These are phyloP conservation scores for Lactarius tabidus DNA, from an alignment of 768 basidiomycete species.

Conservation along the genomic window DNA sequence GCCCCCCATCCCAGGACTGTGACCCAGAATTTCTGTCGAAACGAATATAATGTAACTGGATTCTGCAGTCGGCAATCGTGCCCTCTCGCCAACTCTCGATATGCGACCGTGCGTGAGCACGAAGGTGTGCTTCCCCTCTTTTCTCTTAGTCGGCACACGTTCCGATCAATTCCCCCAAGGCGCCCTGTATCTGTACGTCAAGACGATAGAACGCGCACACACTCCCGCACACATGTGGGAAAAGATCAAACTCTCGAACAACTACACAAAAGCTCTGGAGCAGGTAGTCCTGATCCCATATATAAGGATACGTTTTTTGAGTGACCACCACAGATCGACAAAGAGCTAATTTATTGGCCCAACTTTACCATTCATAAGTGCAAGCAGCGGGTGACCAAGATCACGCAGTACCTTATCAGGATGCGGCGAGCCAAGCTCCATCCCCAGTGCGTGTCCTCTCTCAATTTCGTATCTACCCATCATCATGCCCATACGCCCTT, in stretches of 20 bases:
- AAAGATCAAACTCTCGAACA: slow-evolving; percentile 84
- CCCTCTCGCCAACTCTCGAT: slow-evolving; percentile 95
- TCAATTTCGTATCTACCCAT: background rate
- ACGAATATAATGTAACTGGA: slow-evolving; percentile 98
- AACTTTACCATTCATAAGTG: slow-evolving; percentile 97
- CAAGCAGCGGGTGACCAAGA: slow-evolving; percentile 98
- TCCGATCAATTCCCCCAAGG: slow-evolving; percentile 43
- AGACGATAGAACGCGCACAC: slow-evolving; percentile 97
- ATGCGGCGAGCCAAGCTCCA: slow-evolving; percentile 88
- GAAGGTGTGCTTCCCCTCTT: slow-evolving; percentile 56
- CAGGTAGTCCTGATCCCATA: slow-evolving; percentile 52
- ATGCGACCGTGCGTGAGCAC: slow-evolving; percentile 96
- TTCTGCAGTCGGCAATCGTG: slow-evolving; percentile 94
- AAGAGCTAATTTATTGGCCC: slow-evolving; percentile 96
- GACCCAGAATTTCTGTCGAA: slow-evolving; percentile 97
- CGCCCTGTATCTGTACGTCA: slow-evolving; percentile 87
- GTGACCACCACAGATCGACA: slow-evolving; percentile 67
- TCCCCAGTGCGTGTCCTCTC: slow-evolving; percentile 60
- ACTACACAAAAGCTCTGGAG: slow-evolving; percentile 92
- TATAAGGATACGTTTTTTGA: background rate
- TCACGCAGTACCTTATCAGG: slow-evolving; percentile 98
- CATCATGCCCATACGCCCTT: background rate
- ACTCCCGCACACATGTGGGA: slow-evolving; percentile 99
- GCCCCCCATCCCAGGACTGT: slow-evolving; percentile 62
- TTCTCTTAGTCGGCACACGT: slow-evolving; percentile 5